A percentile compares a stretch with the other conserved stretches of the same genome.
Evolutionary conservation across 2,329 filamentous ascomycete species (phyloP).

Genomic region (Botrytis aclada): DNA sequence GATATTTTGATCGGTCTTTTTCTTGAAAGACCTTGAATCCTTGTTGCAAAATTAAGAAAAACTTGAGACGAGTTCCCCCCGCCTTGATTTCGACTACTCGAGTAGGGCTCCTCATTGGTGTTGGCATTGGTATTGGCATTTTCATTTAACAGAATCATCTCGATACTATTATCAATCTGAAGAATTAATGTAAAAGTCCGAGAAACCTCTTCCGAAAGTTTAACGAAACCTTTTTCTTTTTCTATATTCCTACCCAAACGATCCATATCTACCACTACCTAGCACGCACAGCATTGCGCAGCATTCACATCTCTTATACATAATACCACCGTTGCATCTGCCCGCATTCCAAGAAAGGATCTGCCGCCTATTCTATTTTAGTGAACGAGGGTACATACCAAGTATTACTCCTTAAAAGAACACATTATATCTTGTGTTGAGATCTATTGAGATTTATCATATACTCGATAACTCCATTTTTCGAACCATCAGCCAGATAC

Average conservation of each 20-base stretch:
- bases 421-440: neutral
- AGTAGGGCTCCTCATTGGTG: slow-evolving; percentile 3
- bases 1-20: slow-evolving; percentile 8
- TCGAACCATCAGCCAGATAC: neutral
- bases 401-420: neutral
- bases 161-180: neutral
- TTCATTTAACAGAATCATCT: neutral
- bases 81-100: slow-evolving; percentile 9
- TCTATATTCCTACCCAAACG: neutral
- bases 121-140: neutral
- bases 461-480: neutral
- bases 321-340: neutral
- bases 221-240: neutral
- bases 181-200: slow-evolving; percentile 8
- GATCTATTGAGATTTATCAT: neutral
- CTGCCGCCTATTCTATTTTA: slow-evolving; percentile 15
- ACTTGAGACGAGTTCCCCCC: neutral
- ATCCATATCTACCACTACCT: neutral
- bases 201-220: neutral
- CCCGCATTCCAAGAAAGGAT: slow-evolving; percentile 12
- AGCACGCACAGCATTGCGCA: neutral
- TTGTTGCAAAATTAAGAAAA: neutral
- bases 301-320: neutral
- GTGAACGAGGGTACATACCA: slow-evolving; percentile 5
- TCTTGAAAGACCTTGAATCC: neutral